Evolutionary conservation across 441 rosid genomes (phyloP), one percentile per base, ranked within the genome.

Genomic region (Macaranga tanarius): DNA sequence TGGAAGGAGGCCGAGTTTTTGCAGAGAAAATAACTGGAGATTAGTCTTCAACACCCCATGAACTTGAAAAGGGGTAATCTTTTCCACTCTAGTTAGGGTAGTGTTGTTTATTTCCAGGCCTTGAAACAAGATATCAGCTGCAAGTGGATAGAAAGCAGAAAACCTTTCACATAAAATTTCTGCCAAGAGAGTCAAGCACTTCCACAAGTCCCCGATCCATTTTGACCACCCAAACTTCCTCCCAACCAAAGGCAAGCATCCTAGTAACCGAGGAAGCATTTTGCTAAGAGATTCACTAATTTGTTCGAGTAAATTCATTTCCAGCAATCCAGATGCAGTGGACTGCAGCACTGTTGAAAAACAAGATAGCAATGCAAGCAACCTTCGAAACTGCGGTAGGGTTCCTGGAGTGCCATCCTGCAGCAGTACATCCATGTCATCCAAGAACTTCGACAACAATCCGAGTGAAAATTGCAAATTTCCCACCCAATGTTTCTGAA

Each of bases 401-500:
- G 92, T 90, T 74, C 97, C 98, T 74, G 83, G 84, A 81, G 82
- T 86, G 57, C 82, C 92, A 80, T 91, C 99, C 77, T 88, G 94
- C 79, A 95, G 92, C 81, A 93, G 80, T 22, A 80, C 92, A 69
- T 92, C 97, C 97, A 95, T 93, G 87, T 95, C 97, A 77, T 85
- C 95, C 74, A 93, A 74, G 80, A 95, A 91, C 91, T 90, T 93
- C 0, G 88, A 88, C 83, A 95, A 69, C 83, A 95, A 80, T 25
- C 94, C 94, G 65, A 90, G 75, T 44, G 99, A 91, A 76, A 95
- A 93, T 81, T 93, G 95, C 82, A 95, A 86, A 82, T 87, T 84
- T 70, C 84, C 84, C n/a, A 91, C 94, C 99, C 99, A 93, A 67
- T 91, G 97, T 73, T 91, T 95, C 88, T 91, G 99, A 84, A 92